phyloP scores from a whole-genome alignment of 2,329 filamentous ascomycete species.

The Rutstroemia sp. region DNA sequence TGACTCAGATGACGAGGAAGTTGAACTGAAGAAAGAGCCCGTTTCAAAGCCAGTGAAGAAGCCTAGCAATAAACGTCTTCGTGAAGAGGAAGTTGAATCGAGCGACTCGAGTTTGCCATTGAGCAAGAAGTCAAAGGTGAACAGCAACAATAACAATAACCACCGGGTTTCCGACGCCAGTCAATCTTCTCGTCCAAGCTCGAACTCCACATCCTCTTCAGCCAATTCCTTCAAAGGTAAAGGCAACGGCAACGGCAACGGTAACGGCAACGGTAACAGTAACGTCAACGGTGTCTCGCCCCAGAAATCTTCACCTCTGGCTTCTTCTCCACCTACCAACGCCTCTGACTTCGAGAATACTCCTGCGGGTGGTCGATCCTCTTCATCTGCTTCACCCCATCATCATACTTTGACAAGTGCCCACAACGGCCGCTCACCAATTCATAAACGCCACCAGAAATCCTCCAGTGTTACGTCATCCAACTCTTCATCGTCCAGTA shows the following conservation, averaged over 20 bases:
- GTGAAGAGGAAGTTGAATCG: constrained; percentile 33
- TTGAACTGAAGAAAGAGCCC: constrained; percentile 3
- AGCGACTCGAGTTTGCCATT: constrained; percentile 26
- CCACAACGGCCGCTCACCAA: constrained; percentile 23
- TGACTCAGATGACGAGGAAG: constrained; percentile 28
- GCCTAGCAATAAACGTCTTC: constrained; percentile 40
- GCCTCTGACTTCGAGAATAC: constrained; percentile 51
- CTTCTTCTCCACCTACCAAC: constrained; percentile 59
- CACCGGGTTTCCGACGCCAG: constrained; percentile 43
- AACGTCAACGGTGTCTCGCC: constrained; percentile 34
- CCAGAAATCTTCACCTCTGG: constrained; percentile 56
- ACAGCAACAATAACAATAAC: constrained; percentile 23
- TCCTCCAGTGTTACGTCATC: constrained; percentile 26
- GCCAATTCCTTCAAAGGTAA: constrained; percentile 32
- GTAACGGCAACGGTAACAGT: too few relatives aligned
- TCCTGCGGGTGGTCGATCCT: constrained; percentile 20
- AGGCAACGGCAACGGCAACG: constrained; percentile 36
- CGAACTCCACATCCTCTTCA: constrained; percentile 35
- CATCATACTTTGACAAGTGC: constrained; percentile 7
- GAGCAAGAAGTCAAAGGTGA: constrained; percentile 29
- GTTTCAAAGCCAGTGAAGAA: constrained; percentile 35
- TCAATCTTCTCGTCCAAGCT: constrained; percentile 37
- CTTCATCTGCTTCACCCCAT: constrained; percentile 23
- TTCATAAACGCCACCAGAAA: constrained; percentile 28
- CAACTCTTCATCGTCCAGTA: constrained; percentile 20